These are phyloP conservation scores for Hibiscus tridactylites DNA, from an alignment of 345 rosid genomes.

Conservation along the genomic window DNA sequence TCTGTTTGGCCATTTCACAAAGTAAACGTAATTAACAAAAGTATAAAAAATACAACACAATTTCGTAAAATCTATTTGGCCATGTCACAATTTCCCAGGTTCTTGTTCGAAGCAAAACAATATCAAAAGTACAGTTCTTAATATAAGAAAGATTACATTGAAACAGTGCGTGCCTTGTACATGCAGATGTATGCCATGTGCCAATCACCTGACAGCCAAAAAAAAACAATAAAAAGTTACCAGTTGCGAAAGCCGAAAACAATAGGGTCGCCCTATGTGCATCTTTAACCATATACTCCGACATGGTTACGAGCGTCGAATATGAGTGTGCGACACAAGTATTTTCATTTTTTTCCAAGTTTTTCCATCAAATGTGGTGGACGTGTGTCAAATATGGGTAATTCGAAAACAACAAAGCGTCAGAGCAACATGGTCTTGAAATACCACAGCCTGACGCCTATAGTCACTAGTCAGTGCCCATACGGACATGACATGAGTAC, in stretches of 20 bases:
- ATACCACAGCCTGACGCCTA: neutral
- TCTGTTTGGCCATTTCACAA: neutral
- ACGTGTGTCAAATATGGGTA: neutral
- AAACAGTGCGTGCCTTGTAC: constrained; percentile 79
- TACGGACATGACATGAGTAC: neutral
- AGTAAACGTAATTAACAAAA: neutral
- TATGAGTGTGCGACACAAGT: neutral
- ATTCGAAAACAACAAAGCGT: neutral
- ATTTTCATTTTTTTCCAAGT: too few species aligned
- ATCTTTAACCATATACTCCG: neutral
- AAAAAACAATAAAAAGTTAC: neutral
- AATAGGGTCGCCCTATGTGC: neutral
- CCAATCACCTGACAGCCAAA: constrained; percentile 69
- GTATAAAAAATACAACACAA: neutral
- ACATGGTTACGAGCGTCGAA: neutral
- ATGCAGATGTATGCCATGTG: constrained; percentile 98
- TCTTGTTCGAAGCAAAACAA: constrained; percentile 1
- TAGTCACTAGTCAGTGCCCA: too few species aligned
- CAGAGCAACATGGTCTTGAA: neutral
- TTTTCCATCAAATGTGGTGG: neutral
- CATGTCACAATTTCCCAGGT: constrained; percentile 13
- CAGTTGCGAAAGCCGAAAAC: neutral
- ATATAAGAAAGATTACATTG: constrained; percentile 32
- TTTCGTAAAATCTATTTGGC: constrained; percentile 8
- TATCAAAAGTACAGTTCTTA: neutral